Percentiles rank a stretch among this genome's conserved stretches.
phyloP scores from a whole-genome alignment of 345 rosid genomes.

The Eucalyptus coolabah region DNA sequence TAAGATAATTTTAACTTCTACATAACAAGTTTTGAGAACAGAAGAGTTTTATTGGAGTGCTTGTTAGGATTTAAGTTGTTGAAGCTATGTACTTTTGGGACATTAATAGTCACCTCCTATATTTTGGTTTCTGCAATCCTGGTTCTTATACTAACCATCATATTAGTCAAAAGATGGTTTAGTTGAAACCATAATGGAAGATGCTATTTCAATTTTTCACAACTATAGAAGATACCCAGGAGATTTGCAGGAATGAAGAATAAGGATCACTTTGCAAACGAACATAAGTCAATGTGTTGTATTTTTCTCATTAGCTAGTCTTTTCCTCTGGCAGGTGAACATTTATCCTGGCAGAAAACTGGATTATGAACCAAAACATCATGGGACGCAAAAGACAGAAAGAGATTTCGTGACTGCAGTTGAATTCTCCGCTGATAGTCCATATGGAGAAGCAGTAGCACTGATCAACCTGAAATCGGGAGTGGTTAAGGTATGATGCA shows the following conservation, averaged over 20 bases:
- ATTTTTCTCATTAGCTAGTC: neutral
- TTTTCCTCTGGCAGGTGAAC: conserved; percentile 38
- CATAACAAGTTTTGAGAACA: neutral
- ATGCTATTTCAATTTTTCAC: neutral
- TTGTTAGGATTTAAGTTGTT: neutral
- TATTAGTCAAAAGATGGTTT: neutral
- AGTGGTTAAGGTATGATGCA: conserved; percentile 34
- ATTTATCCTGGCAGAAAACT: conserved; percentile 57
- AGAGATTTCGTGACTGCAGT: conserved; percentile 62
- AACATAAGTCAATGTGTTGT: neutral
- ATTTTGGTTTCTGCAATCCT: neutral
- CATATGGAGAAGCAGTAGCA: conserved; percentile 82
- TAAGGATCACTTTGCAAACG: neutral
- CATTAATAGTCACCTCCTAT: neutral
- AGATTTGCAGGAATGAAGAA: neutral
- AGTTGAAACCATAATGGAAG: neutral
- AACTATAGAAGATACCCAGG: neutral
- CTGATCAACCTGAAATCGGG: conserved; percentile 66
- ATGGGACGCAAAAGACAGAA: conserved; percentile 33
- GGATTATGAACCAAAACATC: conserved; percentile 51
- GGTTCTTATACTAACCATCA: neutral
- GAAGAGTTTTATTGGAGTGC: neutral
- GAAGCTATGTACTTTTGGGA: neutral
- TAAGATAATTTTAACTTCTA: neutral
- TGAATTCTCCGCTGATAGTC: conserved; percentile 61